Conservation (phyloP, 1,284 basidiomycete genomes). For the Microstroma glucosiphilum region DNA sequence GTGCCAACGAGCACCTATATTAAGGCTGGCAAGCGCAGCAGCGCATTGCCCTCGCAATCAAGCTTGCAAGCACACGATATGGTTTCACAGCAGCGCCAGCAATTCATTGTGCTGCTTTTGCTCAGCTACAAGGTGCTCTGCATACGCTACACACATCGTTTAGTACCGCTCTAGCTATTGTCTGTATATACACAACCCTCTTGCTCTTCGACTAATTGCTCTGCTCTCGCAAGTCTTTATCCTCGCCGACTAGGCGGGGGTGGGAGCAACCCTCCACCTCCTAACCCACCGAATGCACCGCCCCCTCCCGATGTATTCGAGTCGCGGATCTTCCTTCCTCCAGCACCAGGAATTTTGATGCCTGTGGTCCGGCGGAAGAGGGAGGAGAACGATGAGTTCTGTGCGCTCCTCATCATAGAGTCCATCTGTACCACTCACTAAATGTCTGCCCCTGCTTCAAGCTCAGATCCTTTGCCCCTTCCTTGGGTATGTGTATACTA, state of each 20-base stretch:
- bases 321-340: conserved; percentile 23
- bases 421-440: conserved; percentile 57
- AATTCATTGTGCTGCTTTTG: too few species aligned
- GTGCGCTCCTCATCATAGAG: neutral
- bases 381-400: neutral
- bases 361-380: neutral
- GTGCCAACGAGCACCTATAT: too few species aligned
- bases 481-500: conserved; percentile 54
- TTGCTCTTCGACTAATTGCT: too few species aligned
- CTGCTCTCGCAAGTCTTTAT: neutral
- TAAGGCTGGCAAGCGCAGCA: too few species aligned
- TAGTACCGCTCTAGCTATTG: too few species aligned
- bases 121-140: too few species aligned
- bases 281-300: neutral
- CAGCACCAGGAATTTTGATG: conserved; percentile 35
- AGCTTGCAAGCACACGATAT: too few species aligned
- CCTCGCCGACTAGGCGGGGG: neutral
- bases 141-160: too few species aligned
- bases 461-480: conserved; percentile 84
- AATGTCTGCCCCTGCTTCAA: conserved; percentile 96
- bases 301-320: neutral
- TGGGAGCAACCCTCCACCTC: neutral
- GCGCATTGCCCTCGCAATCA: too few species aligned
- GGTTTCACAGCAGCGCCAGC: too few species aligned
- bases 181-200: too few species aligned